Evolutionary conservation across 2,329 filamentous ascomycete genomes (phyloP).

Genomic region (Cercospora zeina): DNA sequence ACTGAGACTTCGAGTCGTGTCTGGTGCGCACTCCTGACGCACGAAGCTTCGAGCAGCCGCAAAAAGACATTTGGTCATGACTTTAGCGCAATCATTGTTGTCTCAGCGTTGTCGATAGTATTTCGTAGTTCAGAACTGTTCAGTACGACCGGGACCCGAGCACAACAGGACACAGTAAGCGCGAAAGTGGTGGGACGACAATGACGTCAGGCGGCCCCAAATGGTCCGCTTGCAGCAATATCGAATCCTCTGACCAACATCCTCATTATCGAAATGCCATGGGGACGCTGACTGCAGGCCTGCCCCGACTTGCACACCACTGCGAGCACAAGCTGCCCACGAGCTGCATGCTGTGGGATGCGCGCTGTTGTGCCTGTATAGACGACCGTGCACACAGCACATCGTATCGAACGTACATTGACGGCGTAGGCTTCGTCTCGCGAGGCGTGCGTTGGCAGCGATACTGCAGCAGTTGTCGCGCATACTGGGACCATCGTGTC

Average conservation of each 20-base stretch:
- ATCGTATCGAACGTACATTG: conserved; percentile 51
- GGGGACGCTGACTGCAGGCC: conserved; percentile 38
- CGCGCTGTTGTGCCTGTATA: conserved; percentile 39
- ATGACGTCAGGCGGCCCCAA: not conserved
- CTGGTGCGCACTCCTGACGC: not conserved
- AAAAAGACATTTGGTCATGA: not conserved
- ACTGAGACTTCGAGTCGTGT: not conserved
- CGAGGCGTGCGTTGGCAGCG: conserved; percentile 52
- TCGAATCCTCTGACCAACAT: not conserved
- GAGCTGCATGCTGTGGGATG: conserved; percentile 34
- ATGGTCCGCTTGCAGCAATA: not conserved
- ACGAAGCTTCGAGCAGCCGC: not conserved
- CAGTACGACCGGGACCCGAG: too few relatives aligned
- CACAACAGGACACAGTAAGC: not conserved
- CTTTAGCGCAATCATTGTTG: not conserved
- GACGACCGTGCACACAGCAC: conserved; percentile 44
- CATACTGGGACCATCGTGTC: conserved; percentile 53
- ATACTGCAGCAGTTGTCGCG: conserved; percentile 56
- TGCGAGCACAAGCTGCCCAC: conserved; percentile 41
- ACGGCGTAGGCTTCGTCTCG: conserved; percentile 53
- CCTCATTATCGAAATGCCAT: conserved; percentile 22
- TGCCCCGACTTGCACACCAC: conserved; percentile 33
- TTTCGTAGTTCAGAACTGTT: too few relatives aligned
- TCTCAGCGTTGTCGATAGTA: not conserved
- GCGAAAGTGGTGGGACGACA: not conserved